phyloP scores from a whole-genome alignment of 2,329 filamentous ascomycete species.

The Aureobasidium sp. region DNA sequence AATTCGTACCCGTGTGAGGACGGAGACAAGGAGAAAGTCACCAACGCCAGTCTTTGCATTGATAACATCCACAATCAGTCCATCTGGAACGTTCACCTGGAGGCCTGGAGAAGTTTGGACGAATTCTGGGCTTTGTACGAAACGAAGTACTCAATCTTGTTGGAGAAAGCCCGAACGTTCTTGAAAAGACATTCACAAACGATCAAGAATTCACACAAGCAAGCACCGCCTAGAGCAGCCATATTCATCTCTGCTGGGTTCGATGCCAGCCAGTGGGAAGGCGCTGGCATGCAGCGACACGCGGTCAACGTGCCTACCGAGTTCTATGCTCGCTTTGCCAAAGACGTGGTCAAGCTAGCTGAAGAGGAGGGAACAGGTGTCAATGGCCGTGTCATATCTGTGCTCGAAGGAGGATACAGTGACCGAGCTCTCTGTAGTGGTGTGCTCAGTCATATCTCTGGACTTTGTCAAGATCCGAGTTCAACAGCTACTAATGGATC shows the following conservation, averaged over 20 bases:
- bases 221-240: conserved; percentile 66
- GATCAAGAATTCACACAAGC: conserved; percentile 49
- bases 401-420: conserved; percentile 93
- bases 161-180: conserved; percentile 75
- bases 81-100: conserved; percentile 92
- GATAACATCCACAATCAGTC: conserved; percentile 91
- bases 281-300: conserved; percentile 88
- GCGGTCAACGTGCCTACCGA: conserved; percentile 93
- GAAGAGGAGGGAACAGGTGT: conserved; percentile 70
- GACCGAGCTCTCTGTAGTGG: conserved; percentile 84
- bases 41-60: conserved; percentile 87
- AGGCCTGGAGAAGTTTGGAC: conserved; percentile 71
- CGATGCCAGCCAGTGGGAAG: conserved; percentile 93
- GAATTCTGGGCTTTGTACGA: conserved; percentile 92
- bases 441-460: conserved; percentile 82
- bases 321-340: conserved; percentile 87
- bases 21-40: conserved; percentile 89
- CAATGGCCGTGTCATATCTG: conserved; percentile 82
- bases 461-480: conserved; percentile 55
- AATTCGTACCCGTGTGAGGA: conserved; percentile 96
- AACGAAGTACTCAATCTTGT: conserved; percentile 63
- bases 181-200: conserved; percentile 65
- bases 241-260: conserved; percentile 96
- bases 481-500: neutral
- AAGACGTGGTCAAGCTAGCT: conserved; percentile 75